Percentiles rank a stretch among this genome's conserved stretches.
Evolutionary conservation across 108 stramenopile species (phyloP).

Genomic region (Aurantiochytrium sp.): DNA sequence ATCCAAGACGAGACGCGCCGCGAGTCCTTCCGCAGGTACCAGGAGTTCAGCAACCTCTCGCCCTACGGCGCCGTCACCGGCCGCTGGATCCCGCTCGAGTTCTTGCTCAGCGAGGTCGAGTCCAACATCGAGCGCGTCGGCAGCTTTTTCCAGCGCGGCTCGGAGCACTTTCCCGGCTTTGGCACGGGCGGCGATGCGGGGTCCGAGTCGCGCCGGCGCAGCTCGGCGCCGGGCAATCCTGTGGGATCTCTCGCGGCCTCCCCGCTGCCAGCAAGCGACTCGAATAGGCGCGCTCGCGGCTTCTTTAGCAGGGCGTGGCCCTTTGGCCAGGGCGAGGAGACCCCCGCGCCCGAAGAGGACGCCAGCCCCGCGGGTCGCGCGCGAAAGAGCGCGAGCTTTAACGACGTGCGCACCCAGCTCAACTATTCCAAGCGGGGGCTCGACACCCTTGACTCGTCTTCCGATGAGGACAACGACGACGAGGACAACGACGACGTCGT

Average conservation of each 20-base stretch:
- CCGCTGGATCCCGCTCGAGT: slow-evolving; percentile 10
- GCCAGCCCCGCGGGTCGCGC: not conserved
- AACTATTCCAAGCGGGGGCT: too few species aligned
- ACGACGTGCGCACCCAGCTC: not conserved
- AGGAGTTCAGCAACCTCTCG: not conserved
- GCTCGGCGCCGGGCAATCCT: too few species aligned
- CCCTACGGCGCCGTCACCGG: slow-evolving; percentile 10
- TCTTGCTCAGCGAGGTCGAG: not conserved
- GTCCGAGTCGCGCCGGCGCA: too few species aligned
- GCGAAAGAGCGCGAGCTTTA: not conserved
- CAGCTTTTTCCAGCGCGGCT: not conserved
- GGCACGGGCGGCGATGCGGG: too few species aligned
- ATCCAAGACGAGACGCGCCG: not conserved
- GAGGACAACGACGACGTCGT: too few species aligned
- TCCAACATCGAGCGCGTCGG: not conserved
- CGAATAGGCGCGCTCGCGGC: too few species aligned
- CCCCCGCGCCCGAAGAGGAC: too few species aligned
- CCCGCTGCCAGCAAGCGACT: not conserved
- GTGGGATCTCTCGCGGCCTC: not conserved
- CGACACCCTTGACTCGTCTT: not conserved
- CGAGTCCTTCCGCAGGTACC: not conserved
- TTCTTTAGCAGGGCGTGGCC: too few species aligned
- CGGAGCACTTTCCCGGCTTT: too few species aligned
- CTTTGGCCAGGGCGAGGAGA: too few species aligned
- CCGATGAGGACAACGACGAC: not conserved